phyloP scores from a whole-genome alignment of 208 protist species.

The Herpetomonas muscarum region DNA sequence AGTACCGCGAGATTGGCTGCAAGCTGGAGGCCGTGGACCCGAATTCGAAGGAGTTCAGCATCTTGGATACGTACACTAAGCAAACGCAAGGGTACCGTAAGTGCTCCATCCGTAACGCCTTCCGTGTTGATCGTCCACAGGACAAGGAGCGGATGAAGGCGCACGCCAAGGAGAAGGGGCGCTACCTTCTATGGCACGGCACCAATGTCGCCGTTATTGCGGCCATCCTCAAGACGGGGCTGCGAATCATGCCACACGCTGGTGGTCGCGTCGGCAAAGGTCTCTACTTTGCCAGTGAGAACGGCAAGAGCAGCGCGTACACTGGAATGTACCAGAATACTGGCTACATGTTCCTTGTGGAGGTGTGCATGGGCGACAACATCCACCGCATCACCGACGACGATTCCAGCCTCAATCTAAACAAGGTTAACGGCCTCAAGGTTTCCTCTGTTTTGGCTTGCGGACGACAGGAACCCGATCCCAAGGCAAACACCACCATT shows the following conservation, averaged over 20 bases:
- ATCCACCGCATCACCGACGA: slow-evolving; percentile 17
- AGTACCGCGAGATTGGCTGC: slow-evolving; percentile 21
- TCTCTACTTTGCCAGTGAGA: slow-evolving; percentile 29
- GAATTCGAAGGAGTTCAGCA: slow-evolving; percentile 8
- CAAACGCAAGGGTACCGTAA: slow-evolving; percentile 17
- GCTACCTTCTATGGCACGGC: slow-evolving; percentile 22
- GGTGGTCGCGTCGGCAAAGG: slow-evolving; percentile 19
- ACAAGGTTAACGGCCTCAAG: slow-evolving; percentile 15
- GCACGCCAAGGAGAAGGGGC: slow-evolving; percentile 14
- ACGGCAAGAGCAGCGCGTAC: slow-evolving; percentile 24
- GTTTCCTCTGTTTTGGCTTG: slow-evolving; percentile 13
- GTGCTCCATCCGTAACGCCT: slow-evolving; percentile 10
- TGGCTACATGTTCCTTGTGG: slow-evolving; percentile 22
- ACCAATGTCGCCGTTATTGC: slow-evolving; percentile 23
- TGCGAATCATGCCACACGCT: slow-evolving; percentile 26
- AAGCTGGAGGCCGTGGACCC: slow-evolving; percentile 6
- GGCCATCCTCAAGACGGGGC: slow-evolving; percentile 23
- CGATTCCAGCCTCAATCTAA: slow-evolving; percentile 10
- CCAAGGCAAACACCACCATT: slow-evolving; percentile 4
- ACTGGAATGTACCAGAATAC: slow-evolving; percentile 6
- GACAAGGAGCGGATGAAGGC: slow-evolving; percentile 20
- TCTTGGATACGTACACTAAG: slow-evolving; percentile 13
- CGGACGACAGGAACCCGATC: slow-evolving; percentile 11
- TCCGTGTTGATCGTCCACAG: slow-evolving; percentile 18
- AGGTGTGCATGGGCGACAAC: slow-evolving; percentile 25